phyloP scores from a whole-genome alignment of 768 basidiomycete genomes.

The Leccinum rimulosum region DNA sequence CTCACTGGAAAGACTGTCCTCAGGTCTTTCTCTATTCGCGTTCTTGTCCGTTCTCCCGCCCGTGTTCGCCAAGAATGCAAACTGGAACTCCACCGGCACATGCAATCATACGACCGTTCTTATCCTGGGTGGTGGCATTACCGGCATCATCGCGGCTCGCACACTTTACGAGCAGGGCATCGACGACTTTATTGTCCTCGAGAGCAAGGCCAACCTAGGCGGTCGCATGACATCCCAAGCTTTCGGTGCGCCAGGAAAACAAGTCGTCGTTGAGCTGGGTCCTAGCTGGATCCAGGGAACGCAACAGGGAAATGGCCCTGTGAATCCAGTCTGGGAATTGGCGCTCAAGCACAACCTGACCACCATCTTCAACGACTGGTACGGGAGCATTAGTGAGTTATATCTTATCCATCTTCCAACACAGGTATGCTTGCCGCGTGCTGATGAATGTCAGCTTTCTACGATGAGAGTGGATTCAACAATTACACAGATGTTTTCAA shows the following conservation, averaged over 20 bases:
- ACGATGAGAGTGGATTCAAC: conserved; percentile 47
- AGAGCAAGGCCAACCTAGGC: conserved; percentile 58
- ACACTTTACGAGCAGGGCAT: conserved; percentile 53
- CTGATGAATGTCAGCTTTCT: conserved; percentile 42
- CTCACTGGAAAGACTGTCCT: background rate
- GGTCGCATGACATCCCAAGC: conserved; percentile 52
- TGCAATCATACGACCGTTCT: conserved; percentile 39
- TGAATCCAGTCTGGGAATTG: conserved; percentile 60
- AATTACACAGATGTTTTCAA: conserved; percentile 48
- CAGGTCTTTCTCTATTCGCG: background rate
- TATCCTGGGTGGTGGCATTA: conserved; percentile 64
- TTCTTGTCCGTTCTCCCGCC: conserved; percentile 1
- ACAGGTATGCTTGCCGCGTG: background rate
- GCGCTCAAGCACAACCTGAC: conserved; percentile 53
- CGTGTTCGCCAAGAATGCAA: conserved; percentile 5
- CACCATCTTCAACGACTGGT: conserved; percentile 44
- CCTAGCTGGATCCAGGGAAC: conserved; percentile 64
- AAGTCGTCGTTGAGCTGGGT: conserved; percentile 51
- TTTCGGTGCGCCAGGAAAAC: conserved; percentile 40
- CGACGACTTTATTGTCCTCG: conserved; percentile 56
- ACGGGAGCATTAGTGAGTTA: conserved; percentile 44
- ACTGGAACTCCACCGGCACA: background rate
- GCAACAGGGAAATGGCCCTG: conserved; percentile 44
- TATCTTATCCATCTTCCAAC: background rate
- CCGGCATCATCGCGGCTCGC: conserved; percentile 64